These are phyloP conservation scores for Fusarium algeriense DNA, from an alignment of 2,329 filamentous ascomycete genomes.

Conservation along the genomic window DNA sequence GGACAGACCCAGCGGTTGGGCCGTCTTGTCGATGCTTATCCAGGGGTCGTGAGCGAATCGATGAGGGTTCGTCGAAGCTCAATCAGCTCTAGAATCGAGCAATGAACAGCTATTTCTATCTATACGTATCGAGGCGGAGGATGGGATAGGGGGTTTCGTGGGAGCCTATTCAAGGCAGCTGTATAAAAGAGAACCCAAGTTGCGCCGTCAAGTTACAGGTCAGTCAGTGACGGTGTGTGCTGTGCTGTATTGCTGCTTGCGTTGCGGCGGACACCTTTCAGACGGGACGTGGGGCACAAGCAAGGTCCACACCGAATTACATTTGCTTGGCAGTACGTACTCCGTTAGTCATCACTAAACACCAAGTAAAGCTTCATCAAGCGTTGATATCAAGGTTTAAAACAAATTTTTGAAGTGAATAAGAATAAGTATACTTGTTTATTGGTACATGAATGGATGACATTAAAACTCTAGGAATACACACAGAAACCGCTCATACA, in stretches of 20 bases:
- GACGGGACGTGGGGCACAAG: constrained; percentile 44
- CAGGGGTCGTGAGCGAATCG: constrained; percentile 39
- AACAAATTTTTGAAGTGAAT: neutral
- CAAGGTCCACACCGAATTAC: constrained; percentile 26
- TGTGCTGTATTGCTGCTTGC: constrained; percentile 38
- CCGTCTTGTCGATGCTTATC: constrained; percentile 48
- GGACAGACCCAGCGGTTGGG: constrained; percentile 50
- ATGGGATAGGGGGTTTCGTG: constrained; percentile 17
- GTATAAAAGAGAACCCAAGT: constrained; percentile 38
- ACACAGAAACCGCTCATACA: constrained; percentile 12
- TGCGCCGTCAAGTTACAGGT: constrained; percentile 42
- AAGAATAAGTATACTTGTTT: neutral
- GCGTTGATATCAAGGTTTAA: neutral
- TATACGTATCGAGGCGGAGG: neutral
- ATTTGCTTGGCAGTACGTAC: constrained; percentile 36
- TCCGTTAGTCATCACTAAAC: constrained; percentile 32
- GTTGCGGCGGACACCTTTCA: constrained; percentile 49
- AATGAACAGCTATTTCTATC: constrained; percentile 22
- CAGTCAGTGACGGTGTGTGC: constrained; percentile 44
- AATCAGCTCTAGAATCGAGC: constrained; percentile 37
- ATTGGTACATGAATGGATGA: constrained; percentile 13
- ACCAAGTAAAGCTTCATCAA: neutral
- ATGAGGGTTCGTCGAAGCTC: constrained; percentile 34
- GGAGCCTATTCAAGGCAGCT: constrained; percentile 45
- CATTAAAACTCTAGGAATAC: constrained; percentile 13